Base-by-base conservation (phyloP, 1,139 yeast genomes). In the Hansenula sp. region DNA sequence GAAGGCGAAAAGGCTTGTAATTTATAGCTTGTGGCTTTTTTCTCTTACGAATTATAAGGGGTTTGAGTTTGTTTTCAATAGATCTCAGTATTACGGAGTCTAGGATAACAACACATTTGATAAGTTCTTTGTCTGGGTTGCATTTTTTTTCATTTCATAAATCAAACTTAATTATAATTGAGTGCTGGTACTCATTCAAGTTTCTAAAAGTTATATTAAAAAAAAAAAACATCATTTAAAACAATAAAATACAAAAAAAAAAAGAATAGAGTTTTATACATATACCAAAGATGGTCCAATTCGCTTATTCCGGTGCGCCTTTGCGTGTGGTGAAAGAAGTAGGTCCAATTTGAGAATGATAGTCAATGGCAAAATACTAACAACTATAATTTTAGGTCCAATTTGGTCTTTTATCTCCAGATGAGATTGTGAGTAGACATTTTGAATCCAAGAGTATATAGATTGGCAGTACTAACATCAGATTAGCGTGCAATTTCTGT, bases 221-320 rank as follows among this genome's bases (percentile, higher is more conserved):
- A 29, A 9, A 11, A 11, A 24, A 24, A 24, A 13, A 4, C 13
- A 8, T 24, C 26, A 24, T 24, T 24, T 24, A 24, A 37, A 24
- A 32, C 28, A 21, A 27, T 12, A 29, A 29, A 28, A 33, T 19
- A 26, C 17, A 32, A 6, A 28, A 27, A 22, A 32, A 16, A 29
- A 16, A n/a, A 14, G 3, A 32, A 17, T 16, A 31, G 35, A 33
- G 10, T 37, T 27, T 29, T 20, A 28, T 20, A 21, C n/a, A 25
- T 17, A 16, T 19, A 25, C 1, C 72, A 60, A 51, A 34, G 27
- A 65, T 66, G 71, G 68, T 64, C 32, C 68, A 65, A 37, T 89
- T 90, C 65, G 95, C 96, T 60, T 89, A 86, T 73, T 90, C 97
- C 46, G 88, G 96, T 71, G 97, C 97, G 48, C 97, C 97, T 42